A percentile compares a stretch with the other conserved stretches of the same genome.
These are phyloP conservation scores for Russula earlei DNA, from an alignment of 768 basidiomycete genomes.

Conservation along the genomic window DNA sequence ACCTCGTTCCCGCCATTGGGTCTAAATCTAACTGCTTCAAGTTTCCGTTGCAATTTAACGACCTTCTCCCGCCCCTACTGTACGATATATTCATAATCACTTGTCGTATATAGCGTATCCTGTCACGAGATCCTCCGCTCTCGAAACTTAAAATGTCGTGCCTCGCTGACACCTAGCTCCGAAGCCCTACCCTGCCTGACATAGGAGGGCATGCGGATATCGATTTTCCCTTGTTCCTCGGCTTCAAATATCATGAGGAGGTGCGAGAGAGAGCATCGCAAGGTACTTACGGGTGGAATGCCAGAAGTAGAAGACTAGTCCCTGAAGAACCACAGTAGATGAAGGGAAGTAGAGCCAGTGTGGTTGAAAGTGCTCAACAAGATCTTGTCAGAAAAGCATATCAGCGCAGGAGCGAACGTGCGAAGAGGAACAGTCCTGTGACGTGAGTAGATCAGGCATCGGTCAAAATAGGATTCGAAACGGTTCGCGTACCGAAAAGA, in stretches of 20 bases:
- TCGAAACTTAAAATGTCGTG: neutral
- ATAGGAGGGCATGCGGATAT: constrained; percentile 53
- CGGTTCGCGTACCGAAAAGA: constrained; percentile 44
- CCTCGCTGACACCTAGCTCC: neutral
- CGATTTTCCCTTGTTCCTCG: constrained; percentile 60
- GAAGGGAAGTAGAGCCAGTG: constrained; percentile 88
- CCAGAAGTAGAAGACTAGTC: constrained; percentile 84
- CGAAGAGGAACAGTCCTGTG: constrained; percentile 44
- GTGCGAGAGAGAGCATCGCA: neutral
- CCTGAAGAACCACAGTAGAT: constrained; percentile 58
- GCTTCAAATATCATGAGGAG: constrained; percentile 31
- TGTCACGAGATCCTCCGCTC: neutral
- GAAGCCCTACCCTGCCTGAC: constrained; percentile 27
- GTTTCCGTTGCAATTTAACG: too few relatives aligned
- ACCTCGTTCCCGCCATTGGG: neutral
- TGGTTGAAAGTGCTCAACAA: constrained; percentile 59
- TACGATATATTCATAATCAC: constrained; percentile 20
- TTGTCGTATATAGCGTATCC: neutral
- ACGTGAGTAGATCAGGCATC: neutral
- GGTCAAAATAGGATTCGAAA: constrained; percentile 1
- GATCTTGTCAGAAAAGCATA: neutral
- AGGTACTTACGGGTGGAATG: constrained; percentile 58
- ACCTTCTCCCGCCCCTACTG: too few relatives aligned
- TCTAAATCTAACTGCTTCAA: too few relatives aligned
- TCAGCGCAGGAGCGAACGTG: constrained; percentile 24